A percentile compares a stretch with the other conserved stretches of the same genome.
phyloP scores from a whole-genome alignment of 495 filamentous ascomycete genomes.

The Daldinia childiae region DNA sequence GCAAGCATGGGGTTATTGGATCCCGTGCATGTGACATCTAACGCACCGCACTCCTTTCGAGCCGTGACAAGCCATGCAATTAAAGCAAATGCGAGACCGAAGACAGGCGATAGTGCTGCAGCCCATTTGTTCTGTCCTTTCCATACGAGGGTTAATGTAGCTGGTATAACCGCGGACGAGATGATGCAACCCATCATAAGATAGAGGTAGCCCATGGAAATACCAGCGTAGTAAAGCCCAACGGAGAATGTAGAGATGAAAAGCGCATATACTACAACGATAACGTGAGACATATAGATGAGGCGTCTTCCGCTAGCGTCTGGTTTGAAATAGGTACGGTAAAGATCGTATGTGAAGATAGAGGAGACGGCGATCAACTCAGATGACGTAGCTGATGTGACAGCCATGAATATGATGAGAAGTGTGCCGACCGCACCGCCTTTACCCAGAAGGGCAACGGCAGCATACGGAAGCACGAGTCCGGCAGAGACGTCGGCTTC shows the following conservation, averaged over 20 bases:
- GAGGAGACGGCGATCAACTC: slow-evolving; percentile 93
- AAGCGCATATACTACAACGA: slow-evolving; percentile 79
- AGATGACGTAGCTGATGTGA: slow-evolving; percentile 88
- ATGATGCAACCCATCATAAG: slow-evolving; percentile 94
- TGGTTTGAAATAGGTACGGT: slow-evolving; percentile 73
- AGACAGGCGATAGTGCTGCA: slow-evolving; percentile 75
- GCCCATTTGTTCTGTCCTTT: slow-evolving; percentile 83
- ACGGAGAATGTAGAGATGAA: slow-evolving; percentile 88
- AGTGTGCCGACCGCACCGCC: slow-evolving; percentile 86
- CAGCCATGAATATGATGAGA: slow-evolving; percentile 94
- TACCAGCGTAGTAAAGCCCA: slow-evolving; percentile 74
- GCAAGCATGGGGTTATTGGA: slow-evolving; percentile 90
- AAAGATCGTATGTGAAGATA: slow-evolving; percentile 94
- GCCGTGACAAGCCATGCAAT: slow-evolving; percentile 93
- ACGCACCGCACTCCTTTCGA: slow-evolving; percentile 74
- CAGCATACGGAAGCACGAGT: slow-evolving; percentile 86
- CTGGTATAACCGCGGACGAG: slow-evolving; percentile 84
- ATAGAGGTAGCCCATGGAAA: slow-evolving; percentile 70
- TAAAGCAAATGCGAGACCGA: slow-evolving; percentile 79
- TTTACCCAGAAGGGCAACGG: slow-evolving; percentile 87
- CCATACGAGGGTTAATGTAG: slow-evolving; percentile 84
- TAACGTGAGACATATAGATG: slow-evolving; percentile 84
- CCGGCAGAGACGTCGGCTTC: slow-evolving; percentile 83
- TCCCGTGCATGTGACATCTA: slow-evolving; percentile 80
- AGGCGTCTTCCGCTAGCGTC: slow-evolving; percentile 76